Percentiles rank a stretch among this genome's conserved stretches.
phyloP scores from a whole-genome alignment of 495 filamentous ascomycete species.

The Lindgomyces ingoldianus region DNA sequence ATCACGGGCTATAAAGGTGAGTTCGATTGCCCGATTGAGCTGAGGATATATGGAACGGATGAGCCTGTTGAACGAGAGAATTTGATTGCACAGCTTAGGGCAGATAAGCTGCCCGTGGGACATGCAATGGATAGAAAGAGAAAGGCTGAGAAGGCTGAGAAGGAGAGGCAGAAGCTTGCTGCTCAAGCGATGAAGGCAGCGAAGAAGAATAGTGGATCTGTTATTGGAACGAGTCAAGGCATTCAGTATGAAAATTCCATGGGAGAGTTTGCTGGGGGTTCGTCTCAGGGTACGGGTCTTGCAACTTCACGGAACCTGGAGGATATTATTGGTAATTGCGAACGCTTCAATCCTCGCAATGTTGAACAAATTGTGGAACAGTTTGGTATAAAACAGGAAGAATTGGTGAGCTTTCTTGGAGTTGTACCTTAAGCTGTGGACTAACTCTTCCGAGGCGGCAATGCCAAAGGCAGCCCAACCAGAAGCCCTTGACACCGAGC shows the following conservation, averaged over 20 bases:
- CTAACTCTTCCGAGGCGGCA: conserved; percentile 46
- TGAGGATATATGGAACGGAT: conserved; percentile 67
- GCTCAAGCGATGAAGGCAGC: conserved; percentile 30
- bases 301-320: conserved; percentile 51
- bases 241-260: conserved; percentile 31
- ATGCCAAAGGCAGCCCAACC: conserved; percentile 77
- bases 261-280: conserved; percentile 36
- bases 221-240: neutral
- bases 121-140: conserved; percentile 50
- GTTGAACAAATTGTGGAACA: conserved; percentile 67
- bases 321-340: conserved; percentile 66
- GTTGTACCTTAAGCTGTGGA: neutral
- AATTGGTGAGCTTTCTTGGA: conserved; percentile 46
- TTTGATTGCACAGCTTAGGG: conserved; percentile 63
- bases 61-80: conserved; percentile 52
- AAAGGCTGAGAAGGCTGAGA: conserved; percentile 48
- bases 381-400: conserved; percentile 67
- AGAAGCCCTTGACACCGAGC: conserved; percentile 57
- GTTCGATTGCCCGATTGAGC: conserved; percentile 70
- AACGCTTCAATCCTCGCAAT: conserved; percentile 69
- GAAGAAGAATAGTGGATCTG: conserved; percentile 34
- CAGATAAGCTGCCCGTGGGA: conserved; percentile 58
- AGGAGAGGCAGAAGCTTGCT: conserved; percentile 35
- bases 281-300: conserved; percentile 25
- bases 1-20: conserved; percentile 61